Base-by-base conservation (phyloP, 768 basidiomycete genomes). In the Sporobolomyces roseus region DNA sequence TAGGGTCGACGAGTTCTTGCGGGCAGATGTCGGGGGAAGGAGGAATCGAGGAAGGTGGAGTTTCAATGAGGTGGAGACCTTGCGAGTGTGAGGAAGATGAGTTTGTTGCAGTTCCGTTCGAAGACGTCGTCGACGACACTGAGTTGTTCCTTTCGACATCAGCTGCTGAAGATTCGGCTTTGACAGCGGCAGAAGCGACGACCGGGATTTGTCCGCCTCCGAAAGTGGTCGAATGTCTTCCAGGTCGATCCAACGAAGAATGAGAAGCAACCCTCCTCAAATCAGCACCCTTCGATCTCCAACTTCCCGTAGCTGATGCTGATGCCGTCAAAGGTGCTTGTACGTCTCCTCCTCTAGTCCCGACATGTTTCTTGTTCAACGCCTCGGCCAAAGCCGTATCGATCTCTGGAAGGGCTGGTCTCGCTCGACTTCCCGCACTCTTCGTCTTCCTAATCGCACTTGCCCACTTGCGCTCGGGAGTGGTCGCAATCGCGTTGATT, bases 101-200 rank as follows among this genome's bases (percentile, higher is more conserved):
- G 27, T 52, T 45, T 6, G 58, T 38, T 36, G 53, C 63, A 5
- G 71, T 68, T 6, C 45, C 62, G 49, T 55, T 61, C 10, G 58
- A 61, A 7, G 70, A 67, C 1, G 62, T 48, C 4, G 62, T 56
- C 16, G 71, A 72, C 30, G 71, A 72, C 10, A 72, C 71, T 17
- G 71, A 72, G 63, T 72, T 72, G 66, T 68, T 72, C 19, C 71
- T 43, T 43, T 68, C 71, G 54, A 72, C 63, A 38, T 72, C 71
- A 27, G 30, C 55, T 5, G 58, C 43, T 43, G 41, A 41, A 3
- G 27, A 23, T 21, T 33, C 25, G 32, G 36, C 55, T 56, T 19
- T 21, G 6, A 7, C 45, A 6, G 21, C 45, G 12, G 45, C 13
- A 46, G 52, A 16, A 10, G 49, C 35, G 32, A 33, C n/a, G n/a